A percentile compares a stretch with the other conserved stretches of the same genome.
Conservation (phyloP, 371 early-diverging fungal species). For the Mucor piriformis region DNA sequence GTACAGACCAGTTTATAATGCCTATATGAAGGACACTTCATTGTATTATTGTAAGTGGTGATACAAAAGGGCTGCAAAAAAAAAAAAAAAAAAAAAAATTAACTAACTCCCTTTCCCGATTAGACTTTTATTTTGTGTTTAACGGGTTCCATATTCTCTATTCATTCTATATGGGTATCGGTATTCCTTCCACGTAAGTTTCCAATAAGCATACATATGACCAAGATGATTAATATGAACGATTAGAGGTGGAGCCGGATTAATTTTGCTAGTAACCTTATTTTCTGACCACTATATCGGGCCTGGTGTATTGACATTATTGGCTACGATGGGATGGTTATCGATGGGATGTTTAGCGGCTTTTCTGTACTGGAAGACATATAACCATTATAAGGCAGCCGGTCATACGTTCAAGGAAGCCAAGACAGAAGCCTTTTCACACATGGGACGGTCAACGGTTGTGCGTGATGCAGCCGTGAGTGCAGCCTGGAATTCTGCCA, state of each 20-base stretch:
- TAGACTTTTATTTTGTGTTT: slow-evolving; percentile 83
- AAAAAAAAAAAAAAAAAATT: background rate
- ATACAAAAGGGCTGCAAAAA: too few species aligned
- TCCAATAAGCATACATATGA: background rate
- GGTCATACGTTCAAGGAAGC: slow-evolving; percentile 87
- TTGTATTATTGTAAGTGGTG: slow-evolving; percentile 76
- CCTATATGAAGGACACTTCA: slow-evolving; percentile 86
- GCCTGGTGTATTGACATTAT: slow-evolving; percentile 69
- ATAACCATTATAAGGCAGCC: slow-evolving; percentile 73
- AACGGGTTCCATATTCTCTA: slow-evolving; percentile 85
- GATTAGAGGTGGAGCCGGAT: slow-evolving; percentile 77
- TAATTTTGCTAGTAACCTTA: slow-evolving; percentile 76
- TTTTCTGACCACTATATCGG: slow-evolving; percentile 70
- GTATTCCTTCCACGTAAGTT: slow-evolving; percentile 76
- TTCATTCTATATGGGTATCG: slow-evolving; percentile 83
- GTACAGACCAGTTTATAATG: slow-evolving; percentile 91
- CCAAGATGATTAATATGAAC: background rate
- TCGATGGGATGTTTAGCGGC: slow-evolving; percentile 56
- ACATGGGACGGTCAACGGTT: slow-evolving; percentile 53
- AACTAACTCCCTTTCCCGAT: background rate
- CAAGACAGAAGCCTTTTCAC: slow-evolving; percentile 71
- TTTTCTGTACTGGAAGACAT: slow-evolving; percentile 68
- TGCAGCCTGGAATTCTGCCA: slow-evolving; percentile 56
- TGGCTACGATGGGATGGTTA: slow-evolving; percentile 75
- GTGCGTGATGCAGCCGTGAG: slow-evolving; percentile 56